These are phyloP conservation scores for Penicillium sp. DNA, from an alignment of 2,329 filamentous ascomycete species.

Conservation along the genomic window DNA sequence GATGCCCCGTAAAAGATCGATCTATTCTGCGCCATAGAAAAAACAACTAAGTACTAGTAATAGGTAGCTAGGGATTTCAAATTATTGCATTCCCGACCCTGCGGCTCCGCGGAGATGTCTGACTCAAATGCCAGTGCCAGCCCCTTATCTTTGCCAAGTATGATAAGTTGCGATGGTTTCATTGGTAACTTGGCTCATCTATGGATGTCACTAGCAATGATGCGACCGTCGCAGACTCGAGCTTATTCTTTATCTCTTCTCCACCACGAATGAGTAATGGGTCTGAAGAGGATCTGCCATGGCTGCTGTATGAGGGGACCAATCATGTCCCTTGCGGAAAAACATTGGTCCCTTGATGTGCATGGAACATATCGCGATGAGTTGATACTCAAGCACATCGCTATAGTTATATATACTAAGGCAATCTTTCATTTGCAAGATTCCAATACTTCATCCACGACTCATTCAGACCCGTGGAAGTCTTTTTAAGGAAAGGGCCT, in stretches of 20 bases:
- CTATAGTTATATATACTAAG: not conserved
- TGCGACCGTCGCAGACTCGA: not conserved
- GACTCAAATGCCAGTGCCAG: not conserved
- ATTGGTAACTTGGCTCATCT: constrained; percentile 5
- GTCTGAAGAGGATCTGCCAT: not conserved
- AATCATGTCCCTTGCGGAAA: not conserved
- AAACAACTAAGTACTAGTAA: not conserved
- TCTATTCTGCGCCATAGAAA: not conserved
- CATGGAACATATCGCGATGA: not conserved
- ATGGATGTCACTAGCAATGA: not conserved
- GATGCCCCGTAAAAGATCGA: not conserved
- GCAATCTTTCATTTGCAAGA: not conserved
- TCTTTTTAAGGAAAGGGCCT: not conserved
- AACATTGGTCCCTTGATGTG: not conserved
- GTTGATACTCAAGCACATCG: not conserved
- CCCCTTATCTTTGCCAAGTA: constrained; percentile 1
- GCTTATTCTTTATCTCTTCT: not conserved
- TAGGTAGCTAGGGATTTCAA: not conserved
- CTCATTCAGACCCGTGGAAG: too few relatives aligned
- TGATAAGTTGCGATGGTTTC: constrained; percentile 11
- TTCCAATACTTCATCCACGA: too few relatives aligned
- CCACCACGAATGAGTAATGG: not conserved
- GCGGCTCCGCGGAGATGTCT: not conserved
- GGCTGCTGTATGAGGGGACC: not conserved
- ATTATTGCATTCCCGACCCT: not conserved